Evolutionary conservation across 306 rosid genomes (phyloP), one percentile per base, ranked within the genome.

Genomic region (Fragaria vesca): DNA sequence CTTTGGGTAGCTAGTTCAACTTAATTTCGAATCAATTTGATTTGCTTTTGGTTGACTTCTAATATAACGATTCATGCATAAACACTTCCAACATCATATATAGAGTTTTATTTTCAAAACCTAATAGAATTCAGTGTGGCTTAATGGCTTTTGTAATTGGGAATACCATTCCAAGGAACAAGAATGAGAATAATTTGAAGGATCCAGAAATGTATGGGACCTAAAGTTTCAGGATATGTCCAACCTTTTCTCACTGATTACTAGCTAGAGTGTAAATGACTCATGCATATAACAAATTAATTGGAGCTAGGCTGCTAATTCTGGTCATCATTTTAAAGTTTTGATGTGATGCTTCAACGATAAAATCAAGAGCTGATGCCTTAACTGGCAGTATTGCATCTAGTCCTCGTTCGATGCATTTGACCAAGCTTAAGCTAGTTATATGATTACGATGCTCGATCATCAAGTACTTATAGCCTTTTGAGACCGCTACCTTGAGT

Each of bases 401-500:
- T 65, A 65, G 69, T 66, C 70, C 13, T 6, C 47, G 8, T 66
- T 36, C 70, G 21, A 36, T 65, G 43, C 24, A 65, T 34, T 65
- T 32, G 45, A 32, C 71, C 18, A 20, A 66, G 4, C 7, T 17
- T 20, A 3, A 32, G 36, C 45, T 42, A 42, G 45, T 42, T 9
- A 43, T 43, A 43, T 43, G 42, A 8, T 42, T 42, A 43, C 15
- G 50, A 46, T 10, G 15, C 12, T 12, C 10, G 47, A 43, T 43
- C 3, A 46, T 32, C 36, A 32, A 46, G 16, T 46, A 1, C 12
- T 46, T 1, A 15, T 32, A 6, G 2, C 48, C 13, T 20, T 9
- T 18, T 4, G 50, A 66, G 71, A 66, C 71, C 71, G 71, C 48
- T 40, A 40, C 50, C 71, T 63, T 28, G 66, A 24, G 38, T 48